Percentiles rank a stretch among this genome's conserved stretches.
Conservation (phyloP, 2,329 filamentous ascomycete species). For the Setomelanomma holmii region DNA sequence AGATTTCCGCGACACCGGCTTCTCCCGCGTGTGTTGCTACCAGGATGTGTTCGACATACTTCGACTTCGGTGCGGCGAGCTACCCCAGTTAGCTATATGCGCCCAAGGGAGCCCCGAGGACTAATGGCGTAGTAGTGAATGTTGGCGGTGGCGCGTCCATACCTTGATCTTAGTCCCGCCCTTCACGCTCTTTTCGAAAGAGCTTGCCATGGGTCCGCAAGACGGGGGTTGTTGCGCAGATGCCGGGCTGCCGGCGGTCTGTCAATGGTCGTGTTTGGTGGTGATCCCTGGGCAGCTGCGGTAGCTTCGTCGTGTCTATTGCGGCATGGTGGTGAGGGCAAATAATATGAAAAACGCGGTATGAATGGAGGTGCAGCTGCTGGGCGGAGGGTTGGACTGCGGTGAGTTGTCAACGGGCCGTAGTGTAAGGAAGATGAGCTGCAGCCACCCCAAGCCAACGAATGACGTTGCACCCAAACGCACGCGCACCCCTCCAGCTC, state of each 20-base stretch:
- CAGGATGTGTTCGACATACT: constrained; percentile 98
- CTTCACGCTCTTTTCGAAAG: constrained; percentile 99
- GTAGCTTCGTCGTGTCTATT: constrained; percentile 29
- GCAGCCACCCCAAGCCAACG: too few species aligned
- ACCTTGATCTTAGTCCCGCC: constrained; percentile 98
- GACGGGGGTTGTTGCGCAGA: constrained; percentile 16
- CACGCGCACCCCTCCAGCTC: not conserved
- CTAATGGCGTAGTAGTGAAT: not conserved
- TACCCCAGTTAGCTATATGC: constrained; percentile 49
- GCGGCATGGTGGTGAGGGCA: constrained; percentile 34
- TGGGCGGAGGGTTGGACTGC: constrained; percentile 19
- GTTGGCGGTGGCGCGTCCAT: constrained; percentile 18
- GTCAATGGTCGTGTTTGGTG: constrained; percentile 19
- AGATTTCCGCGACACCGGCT: constrained; percentile 93
- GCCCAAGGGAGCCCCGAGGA: constrained; percentile 9
- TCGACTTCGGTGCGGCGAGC: constrained; percentile 96
- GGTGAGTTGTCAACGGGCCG: constrained; percentile 16
- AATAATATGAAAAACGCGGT: constrained; percentile 24
- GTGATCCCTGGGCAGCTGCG: constrained; percentile 15
- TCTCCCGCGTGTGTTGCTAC: constrained; percentile 94
- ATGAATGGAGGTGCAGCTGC: constrained; percentile 21
- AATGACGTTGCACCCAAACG: constrained; percentile 15
- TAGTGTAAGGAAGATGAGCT: constrained; percentile 20
- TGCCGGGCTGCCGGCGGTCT: constrained; percentile 20
- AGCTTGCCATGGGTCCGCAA: constrained; percentile 74